Percentiles rank a stretch among this genome's conserved stretches.
Evolutionary conservation across 768 basidiomycete genomes (phyloP).

Genomic region (Rhodocollybia butyracea): DNA sequence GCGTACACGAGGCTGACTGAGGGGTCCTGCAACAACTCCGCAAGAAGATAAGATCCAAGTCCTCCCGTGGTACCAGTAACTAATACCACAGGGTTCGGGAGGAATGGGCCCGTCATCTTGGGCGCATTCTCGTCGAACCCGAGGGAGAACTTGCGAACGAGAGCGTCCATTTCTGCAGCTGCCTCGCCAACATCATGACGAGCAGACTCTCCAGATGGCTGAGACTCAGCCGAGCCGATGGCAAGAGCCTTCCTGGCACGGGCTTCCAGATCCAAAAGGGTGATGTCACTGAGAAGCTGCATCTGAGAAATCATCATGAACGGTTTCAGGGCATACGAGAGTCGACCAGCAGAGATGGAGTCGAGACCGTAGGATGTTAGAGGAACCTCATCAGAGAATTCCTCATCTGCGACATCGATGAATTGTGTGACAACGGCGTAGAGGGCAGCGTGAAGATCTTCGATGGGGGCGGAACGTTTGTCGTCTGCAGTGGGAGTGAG

Average conservation of each 20-base stretch:
- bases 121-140: not conserved
- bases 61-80: constrained; percentile 30
- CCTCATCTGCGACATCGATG: constrained; percentile 21
- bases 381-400: constrained; percentile 23
- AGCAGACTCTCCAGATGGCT: too few relatives aligned
- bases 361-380: constrained; percentile 28
- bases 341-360: constrained; percentile 26
- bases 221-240: too few relatives aligned
- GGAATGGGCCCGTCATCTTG: not conserved
- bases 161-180: too few relatives aligned
- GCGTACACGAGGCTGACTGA: constrained; percentile 17
- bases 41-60: constrained; percentile 23
- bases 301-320: constrained; percentile 20
- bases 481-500: not conserved
- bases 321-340: constrained; percentile 22
- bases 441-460: too few relatives aligned
- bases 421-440: too few relatives aligned
- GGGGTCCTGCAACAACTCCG: constrained; percentile 14
- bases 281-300: constrained; percentile 25
- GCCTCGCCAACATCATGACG: too few relatives aligned
- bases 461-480: not conserved
- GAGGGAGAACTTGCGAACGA: not conserved
- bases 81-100: constrained; percentile 15
- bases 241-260: too few relatives aligned
- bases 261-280: too few relatives aligned